Conservation (phyloP, 441 rosid species). For the Pelargonium australe region DNA sequence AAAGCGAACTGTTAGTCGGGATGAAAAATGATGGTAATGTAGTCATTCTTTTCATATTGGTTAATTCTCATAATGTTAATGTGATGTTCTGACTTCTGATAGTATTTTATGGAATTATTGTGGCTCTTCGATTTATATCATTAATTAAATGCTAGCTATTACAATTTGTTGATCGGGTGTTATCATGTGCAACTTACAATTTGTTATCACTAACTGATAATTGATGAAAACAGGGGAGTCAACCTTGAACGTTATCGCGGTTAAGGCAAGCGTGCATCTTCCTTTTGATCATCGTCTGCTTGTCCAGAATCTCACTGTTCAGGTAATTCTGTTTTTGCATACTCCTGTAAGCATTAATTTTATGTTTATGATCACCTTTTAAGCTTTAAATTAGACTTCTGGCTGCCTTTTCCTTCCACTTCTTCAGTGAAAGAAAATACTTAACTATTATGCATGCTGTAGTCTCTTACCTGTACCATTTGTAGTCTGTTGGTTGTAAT, state of each 20-base stretch:
- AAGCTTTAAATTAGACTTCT: not conserved
- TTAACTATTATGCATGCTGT: not conserved
- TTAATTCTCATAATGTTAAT: constrained; percentile 1
- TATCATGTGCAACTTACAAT: too few relatives aligned
- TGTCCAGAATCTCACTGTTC: constrained; percentile 84
- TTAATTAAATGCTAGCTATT: not conserved
- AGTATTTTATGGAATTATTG: not conserved
- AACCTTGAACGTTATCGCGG: constrained; percentile 53
- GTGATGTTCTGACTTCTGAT: not conserved
- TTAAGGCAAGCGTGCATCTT: constrained; percentile 87
- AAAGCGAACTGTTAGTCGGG: constrained; percentile 76
- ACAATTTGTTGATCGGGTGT: not conserved
- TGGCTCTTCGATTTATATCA: too few relatives aligned
- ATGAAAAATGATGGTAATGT: constrained; percentile 74
- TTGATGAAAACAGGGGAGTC: constrained; percentile 46
- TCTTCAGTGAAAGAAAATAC: not conserved
- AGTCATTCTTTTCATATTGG: constrained; percentile 2
- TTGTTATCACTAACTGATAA: constrained; percentile 5
- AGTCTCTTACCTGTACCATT: not conserved
- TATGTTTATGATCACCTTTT: not conserved
- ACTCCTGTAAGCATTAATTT: not conserved
- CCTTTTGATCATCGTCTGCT: constrained; percentile 65
- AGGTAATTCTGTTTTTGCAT: constrained; percentile 38
- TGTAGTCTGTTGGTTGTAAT: not conserved
- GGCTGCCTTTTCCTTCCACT: not conserved